Conservation (phyloP, 306 rosid genomes). For the Acacia melanoxylon region DNA sequence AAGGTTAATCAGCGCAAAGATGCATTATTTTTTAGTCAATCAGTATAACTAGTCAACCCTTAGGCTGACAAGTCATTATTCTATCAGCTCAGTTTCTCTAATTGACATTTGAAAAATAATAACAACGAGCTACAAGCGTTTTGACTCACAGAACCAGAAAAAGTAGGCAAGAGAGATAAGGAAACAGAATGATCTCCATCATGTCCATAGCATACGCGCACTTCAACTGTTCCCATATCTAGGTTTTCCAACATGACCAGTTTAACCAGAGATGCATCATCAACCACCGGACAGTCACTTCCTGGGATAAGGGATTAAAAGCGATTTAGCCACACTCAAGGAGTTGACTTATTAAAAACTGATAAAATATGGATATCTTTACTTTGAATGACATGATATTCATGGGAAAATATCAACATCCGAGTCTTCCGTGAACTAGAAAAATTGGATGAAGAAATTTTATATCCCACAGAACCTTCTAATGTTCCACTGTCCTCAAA, state of each 20-base stretch:
- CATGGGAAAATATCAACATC: slow-evolving; percentile 30
- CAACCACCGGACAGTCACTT: slow-evolving; percentile 19
- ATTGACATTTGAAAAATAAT: background rate
- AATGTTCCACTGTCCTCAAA: slow-evolving; percentile 18
- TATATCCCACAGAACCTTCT: slow-evolving; percentile 9
- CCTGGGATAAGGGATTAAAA: slow-evolving; percentile 5
- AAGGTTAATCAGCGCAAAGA: background rate
- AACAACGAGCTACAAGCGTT: background rate
- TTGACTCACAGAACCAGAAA: slow-evolving; percentile 39
- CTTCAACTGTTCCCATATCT: slow-evolving; percentile 25
- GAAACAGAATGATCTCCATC: slow-evolving; percentile 23
- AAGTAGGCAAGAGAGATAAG: slow-evolving; percentile 18
- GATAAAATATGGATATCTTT: background rate
- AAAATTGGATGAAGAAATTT: slow-evolving; percentile 26
- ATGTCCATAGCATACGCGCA: slow-evolving; percentile 24
- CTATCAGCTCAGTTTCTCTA: background rate
- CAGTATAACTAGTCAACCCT: background rate
- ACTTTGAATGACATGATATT: slow-evolving; percentile 27
- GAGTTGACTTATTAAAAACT: background rate
- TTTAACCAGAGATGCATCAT: slow-evolving; percentile 28
- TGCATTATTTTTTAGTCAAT: background rate
- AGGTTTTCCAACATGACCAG: slow-evolving; percentile 30
- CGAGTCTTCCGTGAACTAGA: slow-evolving; percentile 8
- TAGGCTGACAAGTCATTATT: background rate
- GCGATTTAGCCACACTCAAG: background rate